A percentile compares a stretch with the other conserved stretches of the same genome.
These are phyloP conservation scores for Sporormia fimetaria DNA, from an alignment of 495 filamentous ascomycete species.

Conservation along the genomic window DNA sequence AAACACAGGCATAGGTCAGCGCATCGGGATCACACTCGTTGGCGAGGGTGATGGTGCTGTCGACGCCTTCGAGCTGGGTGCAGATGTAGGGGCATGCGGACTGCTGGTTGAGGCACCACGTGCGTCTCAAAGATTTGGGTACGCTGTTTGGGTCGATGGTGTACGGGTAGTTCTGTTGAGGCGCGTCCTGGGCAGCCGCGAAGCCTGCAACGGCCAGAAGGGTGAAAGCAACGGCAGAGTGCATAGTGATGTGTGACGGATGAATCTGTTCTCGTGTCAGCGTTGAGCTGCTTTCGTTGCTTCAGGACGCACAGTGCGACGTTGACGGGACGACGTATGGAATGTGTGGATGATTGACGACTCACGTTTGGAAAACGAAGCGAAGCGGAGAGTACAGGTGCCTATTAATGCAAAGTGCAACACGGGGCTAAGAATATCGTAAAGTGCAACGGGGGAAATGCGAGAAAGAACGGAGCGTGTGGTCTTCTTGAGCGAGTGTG, in stretches of 20 bases:
- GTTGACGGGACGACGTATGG: no score
- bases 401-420: no score
- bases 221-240: conserved; percentile 22
- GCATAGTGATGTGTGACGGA: conserved; percentile 21
- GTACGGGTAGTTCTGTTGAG: conserved; percentile 9
- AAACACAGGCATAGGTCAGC: conserved; percentile 63
- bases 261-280: no score
- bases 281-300: no score
- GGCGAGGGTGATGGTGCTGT: conserved; percentile 35
- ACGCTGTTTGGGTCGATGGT: conserved; percentile 53
- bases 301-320: no score
- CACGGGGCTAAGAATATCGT: no score
- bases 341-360: no score
- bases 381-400: no score
- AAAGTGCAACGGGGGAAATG: no score
- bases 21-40: conserved; percentile 60
- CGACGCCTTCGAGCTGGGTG: conserved; percentile 48
- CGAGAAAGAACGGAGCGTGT: no score
- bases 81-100: conserved; percentile 69
- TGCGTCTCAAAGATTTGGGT: conserved; percentile 37
- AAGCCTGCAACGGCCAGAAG: conserved; percentile 28
- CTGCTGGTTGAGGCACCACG: conserved; percentile 59
- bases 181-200: conserved; percentile 33
- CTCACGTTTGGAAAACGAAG: no score
- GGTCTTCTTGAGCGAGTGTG: no score